These are phyloP conservation scores for Collybiopsis luxurians DNA, from an alignment of 768 basidiomycete species.

Conservation along the genomic window DNA sequence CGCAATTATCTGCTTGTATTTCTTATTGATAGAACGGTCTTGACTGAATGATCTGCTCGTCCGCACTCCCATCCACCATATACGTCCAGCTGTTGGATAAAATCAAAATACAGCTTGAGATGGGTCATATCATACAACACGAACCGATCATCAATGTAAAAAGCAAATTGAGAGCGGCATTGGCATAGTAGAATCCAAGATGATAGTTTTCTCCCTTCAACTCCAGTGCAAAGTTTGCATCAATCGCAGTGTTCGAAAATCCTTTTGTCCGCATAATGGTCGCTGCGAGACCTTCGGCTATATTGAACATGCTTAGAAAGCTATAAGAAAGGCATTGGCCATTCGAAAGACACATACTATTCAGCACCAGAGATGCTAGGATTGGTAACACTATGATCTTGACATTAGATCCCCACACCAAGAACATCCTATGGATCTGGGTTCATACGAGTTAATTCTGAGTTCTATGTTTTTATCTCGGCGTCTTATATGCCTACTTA, in stretches of 20 bases:
- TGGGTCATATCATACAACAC: background rate
- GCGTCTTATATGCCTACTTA: background rate
- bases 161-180: background rate
- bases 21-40: background rate
- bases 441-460: too few species aligned
- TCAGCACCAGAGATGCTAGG: background rate
- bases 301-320: background rate
- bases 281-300: background rate
- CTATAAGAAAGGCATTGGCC: too few species aligned
- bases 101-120: background rate
- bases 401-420: background rate
- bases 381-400: background rate
- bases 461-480: too few species aligned
- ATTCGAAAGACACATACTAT: background rate
- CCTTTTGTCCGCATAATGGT: background rate
- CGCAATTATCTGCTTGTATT: background rate
- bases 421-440: background rate
- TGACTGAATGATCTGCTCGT: background rate
- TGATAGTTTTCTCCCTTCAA: background rate
- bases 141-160: background rate
- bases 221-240: background rate
- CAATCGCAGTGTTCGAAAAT: background rate
- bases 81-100: background rate
- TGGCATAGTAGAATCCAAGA: background rate
- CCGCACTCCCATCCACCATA: background rate